Percentiles rank a stretch among this genome's conserved stretches.
Conservation (phyloP, 495 filamentous ascomycete genomes). For the Parathielavia hyrcaniae region DNA sequence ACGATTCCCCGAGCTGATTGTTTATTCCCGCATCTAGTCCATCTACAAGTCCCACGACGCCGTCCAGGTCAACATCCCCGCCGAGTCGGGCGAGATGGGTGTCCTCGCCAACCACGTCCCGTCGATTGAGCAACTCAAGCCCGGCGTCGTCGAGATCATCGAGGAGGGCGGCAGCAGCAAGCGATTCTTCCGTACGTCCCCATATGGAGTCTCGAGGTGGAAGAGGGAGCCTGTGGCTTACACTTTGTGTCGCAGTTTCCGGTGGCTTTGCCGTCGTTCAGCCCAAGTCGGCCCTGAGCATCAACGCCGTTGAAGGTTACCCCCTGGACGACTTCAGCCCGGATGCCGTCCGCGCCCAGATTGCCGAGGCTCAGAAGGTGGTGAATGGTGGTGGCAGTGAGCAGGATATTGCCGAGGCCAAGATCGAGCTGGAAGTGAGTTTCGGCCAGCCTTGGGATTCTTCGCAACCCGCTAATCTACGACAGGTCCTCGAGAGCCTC, state of each 20-base stretch:
- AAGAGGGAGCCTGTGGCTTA: constrained; percentile 14
- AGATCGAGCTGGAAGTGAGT: constrained; percentile 92
- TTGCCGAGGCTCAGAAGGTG: constrained; percentile 92
- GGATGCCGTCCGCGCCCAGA: constrained; percentile 72
- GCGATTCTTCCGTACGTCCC: constrained; percentile 89
- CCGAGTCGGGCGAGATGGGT: constrained; percentile 98
- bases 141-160: constrained; percentile 88
- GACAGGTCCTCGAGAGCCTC: constrained; percentile 50
- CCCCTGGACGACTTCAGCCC: constrained; percentile 91
- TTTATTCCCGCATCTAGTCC: constrained; percentile 49
- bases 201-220: background rate
- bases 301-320: constrained; percentile 95
- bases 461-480: constrained; percentile 3
- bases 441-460: background rate
- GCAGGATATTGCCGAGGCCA: constrained; percentile 96
- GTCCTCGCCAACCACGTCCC: constrained; percentile 98
- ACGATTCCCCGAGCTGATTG: constrained; percentile 22
- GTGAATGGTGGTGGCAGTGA: constrained; percentile 85
- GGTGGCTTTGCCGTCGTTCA: constrained; percentile 97
- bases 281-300: constrained; percentile 88
- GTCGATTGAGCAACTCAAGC: constrained; percentile 97
- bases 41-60: constrained; percentile 58
- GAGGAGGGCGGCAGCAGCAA: constrained; percentile 88
- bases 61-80: constrained; percentile 97
- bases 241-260: constrained; percentile 56